Percentiles rank a stretch among this genome's conserved stretches.
phyloP scores from a whole-genome alignment of 2,329 filamentous ascomycete genomes.

The Aspergillus fumigatiaffinis region DNA sequence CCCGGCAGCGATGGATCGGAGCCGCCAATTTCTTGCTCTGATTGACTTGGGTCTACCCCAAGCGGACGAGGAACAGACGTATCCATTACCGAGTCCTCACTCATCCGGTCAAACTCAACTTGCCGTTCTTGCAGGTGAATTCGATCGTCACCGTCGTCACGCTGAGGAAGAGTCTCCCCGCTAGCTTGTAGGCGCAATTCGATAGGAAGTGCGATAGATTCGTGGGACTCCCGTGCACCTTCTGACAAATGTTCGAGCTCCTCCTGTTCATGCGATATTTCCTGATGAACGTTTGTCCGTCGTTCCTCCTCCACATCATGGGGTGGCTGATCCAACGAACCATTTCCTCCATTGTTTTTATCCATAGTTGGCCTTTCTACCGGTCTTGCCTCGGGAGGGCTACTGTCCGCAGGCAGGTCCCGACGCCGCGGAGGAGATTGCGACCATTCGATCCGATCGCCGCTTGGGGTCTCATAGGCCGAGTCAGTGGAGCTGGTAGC shows the following conservation, averaged over 20 bases:
- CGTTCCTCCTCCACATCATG: background rate
- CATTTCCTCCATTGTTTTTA: background rate
- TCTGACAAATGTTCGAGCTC: background rate
- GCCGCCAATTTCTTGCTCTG: conserved; percentile 18
- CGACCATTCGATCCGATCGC: conserved; percentile 19
- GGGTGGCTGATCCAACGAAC: background rate
- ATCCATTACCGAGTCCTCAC: conserved; percentile 35
- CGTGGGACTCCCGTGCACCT: background rate
- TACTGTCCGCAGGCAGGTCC: conserved; percentile 28
- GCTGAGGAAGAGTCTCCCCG: background rate
- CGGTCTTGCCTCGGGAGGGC: conserved; percentile 13
- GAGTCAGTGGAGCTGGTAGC: background rate
- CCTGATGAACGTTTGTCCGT: background rate
- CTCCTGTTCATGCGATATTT: background rate
- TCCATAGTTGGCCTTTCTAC: background rate
- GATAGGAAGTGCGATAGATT: background rate
- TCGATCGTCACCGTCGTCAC: background rate
- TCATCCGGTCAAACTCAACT: conserved; percentile 17
- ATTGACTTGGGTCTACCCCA: conserved; percentile 20
- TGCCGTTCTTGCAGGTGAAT: background rate
- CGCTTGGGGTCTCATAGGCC: conserved; percentile 7
- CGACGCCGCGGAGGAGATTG: background rate
- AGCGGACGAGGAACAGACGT: conserved; percentile 31
- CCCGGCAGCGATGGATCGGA: conserved; percentile 19
- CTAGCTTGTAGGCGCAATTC: background rate